Evolutionary conservation across 306 rosid genomes (phyloP).

Genomic region (Pueraria montana): DNA sequence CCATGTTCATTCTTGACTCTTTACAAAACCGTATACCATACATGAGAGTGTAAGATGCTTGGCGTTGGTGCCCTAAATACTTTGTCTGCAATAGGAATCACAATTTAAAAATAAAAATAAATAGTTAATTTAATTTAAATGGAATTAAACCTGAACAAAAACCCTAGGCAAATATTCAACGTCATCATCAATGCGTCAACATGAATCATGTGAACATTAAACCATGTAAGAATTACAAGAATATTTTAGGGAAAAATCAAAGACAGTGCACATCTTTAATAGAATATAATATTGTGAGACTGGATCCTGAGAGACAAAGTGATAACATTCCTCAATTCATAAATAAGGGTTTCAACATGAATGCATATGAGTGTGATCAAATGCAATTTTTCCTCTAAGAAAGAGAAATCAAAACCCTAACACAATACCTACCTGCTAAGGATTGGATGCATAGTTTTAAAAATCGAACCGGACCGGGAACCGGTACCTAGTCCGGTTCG

Average conservation of each 20-base stretch:
- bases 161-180: not conserved
- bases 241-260: not conserved
- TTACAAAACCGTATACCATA: not conserved
- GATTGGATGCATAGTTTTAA: no score
- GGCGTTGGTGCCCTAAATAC: constrained; percentile 40
- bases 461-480: no score
- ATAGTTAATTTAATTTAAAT: not conserved
- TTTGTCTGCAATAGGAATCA: constrained; percentile 64
- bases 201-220: not conserved
- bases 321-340: not conserved
- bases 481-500: no score
- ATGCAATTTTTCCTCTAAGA: not conserved
- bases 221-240: not conserved
- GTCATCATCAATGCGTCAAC: not conserved
- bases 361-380: not conserved
- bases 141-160: not conserved
- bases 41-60: not conserved
- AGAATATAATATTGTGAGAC: not conserved
- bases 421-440: not conserved
- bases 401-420: not conserved
- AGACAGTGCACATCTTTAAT: not conserved
- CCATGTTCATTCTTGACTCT: constrained; percentile 1
- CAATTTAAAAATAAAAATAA: not conserved
- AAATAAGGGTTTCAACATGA: not conserved
- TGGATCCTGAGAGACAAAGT: not conserved